Evolutionary conservation across 257 asterid species (phyloP), one percentile per base, ranked within the genome.

Genomic region (Penstemon barbatus): DNA sequence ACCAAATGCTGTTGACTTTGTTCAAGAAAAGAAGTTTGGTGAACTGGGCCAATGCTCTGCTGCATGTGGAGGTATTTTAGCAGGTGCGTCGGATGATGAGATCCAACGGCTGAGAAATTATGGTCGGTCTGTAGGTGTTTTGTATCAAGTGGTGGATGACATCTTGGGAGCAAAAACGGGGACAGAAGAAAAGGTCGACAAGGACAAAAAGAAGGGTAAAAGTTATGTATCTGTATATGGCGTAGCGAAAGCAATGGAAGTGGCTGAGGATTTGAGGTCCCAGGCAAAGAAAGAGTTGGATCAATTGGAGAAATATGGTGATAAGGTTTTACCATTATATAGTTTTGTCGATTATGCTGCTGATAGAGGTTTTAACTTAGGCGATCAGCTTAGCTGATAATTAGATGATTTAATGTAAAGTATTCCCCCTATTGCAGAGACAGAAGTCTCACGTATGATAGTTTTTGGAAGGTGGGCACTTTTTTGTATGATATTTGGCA

Each of bases 1-100:
- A 12, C 87, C 97, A 12, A 79, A 84, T 43, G 91, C 85, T 8
- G 85, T 92, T 13, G 93, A 84, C 12, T 88, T 86, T 25, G 87
- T 90, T 40, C 94, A 88, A 74, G 94, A 90, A 63, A 92, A 88
- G 83, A 93, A 93, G 74, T 93, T 75, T 12, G 96, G 98, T 6
- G 98, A 93, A 77, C 90, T 93, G 98, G 96, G 89, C 0, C 90
- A 85, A 78, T 93, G 95, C 83, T 93, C 98, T 7, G 98, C 98
- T 0, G 98, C 85, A 4, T 93, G 98, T 45, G 98, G 98, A 11
- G 98, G 87, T 45, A 77, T 86, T 4, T 78, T 93, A 6, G 96
- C 82, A 0, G 97, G 98, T 38, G 98, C 98, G n/a, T 81, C 97
- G 3, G 97, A 88, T 25, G 96, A 88, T 36, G 98, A 92, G 81